phyloP scores from a whole-genome alignment of 345 rosid genomes.

The Populus ilicifolia region DNA sequence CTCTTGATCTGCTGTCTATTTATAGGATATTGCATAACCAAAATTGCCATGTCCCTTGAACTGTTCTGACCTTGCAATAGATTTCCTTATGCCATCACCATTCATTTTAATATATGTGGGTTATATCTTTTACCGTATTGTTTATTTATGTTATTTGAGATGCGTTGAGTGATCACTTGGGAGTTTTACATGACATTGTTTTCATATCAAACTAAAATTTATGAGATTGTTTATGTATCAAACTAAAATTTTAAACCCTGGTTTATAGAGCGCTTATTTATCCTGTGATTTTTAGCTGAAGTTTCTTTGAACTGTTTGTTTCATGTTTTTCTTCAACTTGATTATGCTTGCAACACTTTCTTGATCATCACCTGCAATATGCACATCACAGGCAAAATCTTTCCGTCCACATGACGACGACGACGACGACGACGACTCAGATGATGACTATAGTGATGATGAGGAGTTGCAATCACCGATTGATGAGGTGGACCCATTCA shows the following conservation, averaged over 20 bases:
- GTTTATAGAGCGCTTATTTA: no score
- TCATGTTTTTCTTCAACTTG: background rate
- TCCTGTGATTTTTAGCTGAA: background rate
- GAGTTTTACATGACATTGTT: background rate
- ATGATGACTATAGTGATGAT: slow-evolving; percentile 89
- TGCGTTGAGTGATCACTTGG: background rate
- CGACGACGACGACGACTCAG: slow-evolving; percentile 65
- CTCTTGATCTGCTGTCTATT: background rate
- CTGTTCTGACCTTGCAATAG: background rate
- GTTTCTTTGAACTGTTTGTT: background rate
- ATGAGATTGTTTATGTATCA: background rate
- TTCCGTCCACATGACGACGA: slow-evolving; percentile 63
- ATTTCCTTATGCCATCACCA: background rate
- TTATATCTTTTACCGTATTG: background rate
- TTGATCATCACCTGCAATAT: background rate
- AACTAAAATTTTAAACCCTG: background rate
- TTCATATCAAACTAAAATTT: background rate
- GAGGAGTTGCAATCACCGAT: slow-evolving; percentile 94
- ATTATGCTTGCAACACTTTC: background rate
- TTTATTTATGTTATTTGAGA: background rate
- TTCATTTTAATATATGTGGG: background rate
- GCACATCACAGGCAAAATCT: slow-evolving; percentile 54
- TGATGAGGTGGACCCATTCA: slow-evolving; percentile 94
- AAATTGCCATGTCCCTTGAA: background rate
- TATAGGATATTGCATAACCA: background rate